Conservation (phyloP, 83 land plant genomes). For the Picea engelmannii region DNA sequence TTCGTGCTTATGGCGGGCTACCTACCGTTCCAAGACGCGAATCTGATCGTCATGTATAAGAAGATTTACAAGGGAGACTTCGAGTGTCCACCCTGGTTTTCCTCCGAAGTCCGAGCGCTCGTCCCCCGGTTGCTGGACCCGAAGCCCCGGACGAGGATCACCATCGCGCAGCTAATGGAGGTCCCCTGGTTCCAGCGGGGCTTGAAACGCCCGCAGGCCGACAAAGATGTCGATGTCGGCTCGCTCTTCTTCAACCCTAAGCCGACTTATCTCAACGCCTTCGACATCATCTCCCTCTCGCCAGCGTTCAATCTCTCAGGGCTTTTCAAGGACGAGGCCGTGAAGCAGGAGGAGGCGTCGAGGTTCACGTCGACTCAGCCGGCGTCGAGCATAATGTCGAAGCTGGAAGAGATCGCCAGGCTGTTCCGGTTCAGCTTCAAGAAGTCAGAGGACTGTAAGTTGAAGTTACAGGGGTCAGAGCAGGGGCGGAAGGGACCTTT, state of each 20-base stretch:
- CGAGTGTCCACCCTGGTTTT: conserved; percentile 52
- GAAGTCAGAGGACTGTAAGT: conserved; percentile 23
- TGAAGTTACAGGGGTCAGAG: conserved; percentile 19
- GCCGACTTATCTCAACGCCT: too few species aligned
- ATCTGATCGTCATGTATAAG: conserved; percentile 41
- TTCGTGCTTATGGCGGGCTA: neutral
- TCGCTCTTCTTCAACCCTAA: too few species aligned
- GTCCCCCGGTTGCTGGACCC: conserved; percentile 50
- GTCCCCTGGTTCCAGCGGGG: conserved; percentile 58
- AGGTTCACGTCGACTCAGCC: conserved; percentile 23
- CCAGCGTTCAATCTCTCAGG: too few species aligned
- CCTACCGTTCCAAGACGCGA: too few species aligned
- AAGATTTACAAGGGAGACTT: conserved; percentile 66
- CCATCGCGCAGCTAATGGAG: conserved; percentile 37
- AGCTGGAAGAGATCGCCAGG: conserved; percentile 36
- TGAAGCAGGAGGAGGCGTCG: too few species aligned
- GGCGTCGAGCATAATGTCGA: conserved; percentile 24
- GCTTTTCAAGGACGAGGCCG: neutral
- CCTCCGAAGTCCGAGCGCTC: conserved; percentile 14
- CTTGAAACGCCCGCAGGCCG: neutral
- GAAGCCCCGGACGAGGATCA: conserved; percentile 38
- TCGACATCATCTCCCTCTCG: too few species aligned
- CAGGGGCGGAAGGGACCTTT: conserved; percentile 28
- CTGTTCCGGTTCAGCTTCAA: conserved; percentile 21
- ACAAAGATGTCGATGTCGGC: too few species aligned